Evolutionary conservation across 2,329 filamentous ascomycete species (phyloP), one percentile per base, ranked within the genome.

Genomic region (Escovopsis weberi): DNA sequence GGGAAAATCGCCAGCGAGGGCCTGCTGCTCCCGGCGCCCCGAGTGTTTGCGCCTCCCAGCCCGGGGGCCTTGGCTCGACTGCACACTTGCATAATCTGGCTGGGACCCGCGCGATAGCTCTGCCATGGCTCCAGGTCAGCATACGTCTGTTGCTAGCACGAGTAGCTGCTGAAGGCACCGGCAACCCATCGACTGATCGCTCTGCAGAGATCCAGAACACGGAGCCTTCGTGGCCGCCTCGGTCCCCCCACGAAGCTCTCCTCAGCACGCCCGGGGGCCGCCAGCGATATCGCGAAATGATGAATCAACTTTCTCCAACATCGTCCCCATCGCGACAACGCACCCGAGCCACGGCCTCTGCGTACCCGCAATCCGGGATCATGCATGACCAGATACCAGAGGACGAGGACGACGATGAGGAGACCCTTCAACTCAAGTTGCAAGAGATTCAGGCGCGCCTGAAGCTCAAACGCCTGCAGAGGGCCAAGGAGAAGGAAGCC

Each of bases 391-490:
- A 52, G 10, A 57, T 55, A 12, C 55, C 56, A 5, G 64, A 68
- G 4, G 65, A 65, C 4, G 77, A 80, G 0, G 81, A 85, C 4
- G 82, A 93, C 6, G 88, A 94, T 51, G 89, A 95, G 59, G 88
- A 96, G 66, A 93, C 79, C 1, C 64, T 96, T 32, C 78, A 93
- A 55, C 66, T 98, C 48, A 80, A 94, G 58, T 67, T 96, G 5
- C 80, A 88, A 49, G 86, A 85, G 43, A 94, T 98, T 45, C 81
- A 96, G 60, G 86, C 88, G 6, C 80, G 82, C 46, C 64, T 96
- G 41, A 91, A 82, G 60, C 62, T 96, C 49, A 96, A 95, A 61
- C 87, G 82, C 55, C 65, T 96, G 12, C 84, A 91, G 58, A 80
- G 80, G 55, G 62, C 60, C 39, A 60, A 52, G 41, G 50, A 45